Conservation (phyloP, 2,329 filamentous ascomycete genomes). For the Alternaria gaisen region DNA sequence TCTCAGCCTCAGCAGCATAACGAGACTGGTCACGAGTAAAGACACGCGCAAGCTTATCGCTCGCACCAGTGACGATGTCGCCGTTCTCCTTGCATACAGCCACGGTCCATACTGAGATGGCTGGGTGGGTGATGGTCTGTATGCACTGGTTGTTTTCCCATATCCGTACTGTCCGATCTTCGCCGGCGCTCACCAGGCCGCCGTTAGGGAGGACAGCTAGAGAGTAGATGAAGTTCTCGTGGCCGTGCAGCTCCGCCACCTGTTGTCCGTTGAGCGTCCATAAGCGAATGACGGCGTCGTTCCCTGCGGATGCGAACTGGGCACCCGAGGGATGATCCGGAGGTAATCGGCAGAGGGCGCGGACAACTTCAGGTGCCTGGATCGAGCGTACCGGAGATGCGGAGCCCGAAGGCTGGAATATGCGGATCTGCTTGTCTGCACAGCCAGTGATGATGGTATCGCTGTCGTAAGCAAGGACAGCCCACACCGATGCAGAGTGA, state of each 20-base stretch:
- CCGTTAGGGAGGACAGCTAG: slow-evolving; percentile 80
- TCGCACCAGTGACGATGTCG: slow-evolving; percentile 93
- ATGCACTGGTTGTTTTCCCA: slow-evolving; percentile 86
- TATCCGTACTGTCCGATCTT: slow-evolving; percentile 91
- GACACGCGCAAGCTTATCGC: slow-evolving; percentile 83
- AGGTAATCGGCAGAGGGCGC: slow-evolving; percentile 86
- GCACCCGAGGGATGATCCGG: slow-evolving; percentile 79
- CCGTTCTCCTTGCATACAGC: slow-evolving; percentile 83
- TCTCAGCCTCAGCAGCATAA: slow-evolving; percentile 71
- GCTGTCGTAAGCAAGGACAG: slow-evolving; percentile 83
- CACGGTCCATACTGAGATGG: slow-evolving; percentile 95
- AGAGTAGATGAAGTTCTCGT: slow-evolving; percentile 95
- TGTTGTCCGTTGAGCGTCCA: slow-evolving; percentile 84
- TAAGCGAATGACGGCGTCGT: slow-evolving; percentile 86
- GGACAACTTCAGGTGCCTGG: slow-evolving; percentile 79
- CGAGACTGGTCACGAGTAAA: slow-evolving; percentile 79
- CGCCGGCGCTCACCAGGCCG: slow-evolving; percentile 88
- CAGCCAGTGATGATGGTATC: slow-evolving; percentile 80
- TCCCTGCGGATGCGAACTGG: slow-evolving; percentile 93
- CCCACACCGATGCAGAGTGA: slow-evolving; percentile 87
- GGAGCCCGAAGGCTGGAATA: slow-evolving; percentile 73
- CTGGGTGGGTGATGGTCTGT: slow-evolving; percentile 96
- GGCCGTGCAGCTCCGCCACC: slow-evolving; percentile 80
- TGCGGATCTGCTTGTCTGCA: slow-evolving; percentile 86
- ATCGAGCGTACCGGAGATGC: slow-evolving; percentile 71